phyloP scores from a whole-genome alignment of 768 basidiomycete species.

The Rhodotorula kratochvilovae region DNA sequence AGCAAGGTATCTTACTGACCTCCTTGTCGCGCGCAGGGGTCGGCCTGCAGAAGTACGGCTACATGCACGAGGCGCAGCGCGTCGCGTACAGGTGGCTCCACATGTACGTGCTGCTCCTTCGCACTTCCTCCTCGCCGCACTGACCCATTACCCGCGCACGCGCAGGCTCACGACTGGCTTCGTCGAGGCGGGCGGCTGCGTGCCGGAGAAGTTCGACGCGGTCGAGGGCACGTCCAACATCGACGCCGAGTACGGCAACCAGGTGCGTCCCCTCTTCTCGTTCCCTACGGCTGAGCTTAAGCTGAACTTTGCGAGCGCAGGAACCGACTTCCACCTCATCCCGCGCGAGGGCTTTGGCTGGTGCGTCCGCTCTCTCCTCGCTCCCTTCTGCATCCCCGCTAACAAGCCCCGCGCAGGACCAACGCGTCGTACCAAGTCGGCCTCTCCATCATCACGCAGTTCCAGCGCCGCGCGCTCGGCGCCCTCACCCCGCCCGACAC shows the following conservation, averaged over 20 bases:
- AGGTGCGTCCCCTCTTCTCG: constrained; percentile 45
- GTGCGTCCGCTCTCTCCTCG: constrained; percentile 49
- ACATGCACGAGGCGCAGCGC: constrained; percentile 84
- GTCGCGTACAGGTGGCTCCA: constrained; percentile 95
- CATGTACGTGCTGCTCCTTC: constrained; percentile 59
- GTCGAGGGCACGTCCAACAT: constrained; percentile 92
- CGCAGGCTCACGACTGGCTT: constrained; percentile 85
- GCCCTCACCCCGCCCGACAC: constrained; percentile 89
- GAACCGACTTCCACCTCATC: constrained; percentile 95
- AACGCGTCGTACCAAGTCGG: constrained; percentile 89
- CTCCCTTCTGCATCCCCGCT: not conserved
- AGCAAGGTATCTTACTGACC: no score
- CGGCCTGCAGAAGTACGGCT: constrained; percentile 91
- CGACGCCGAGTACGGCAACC: constrained; percentile 94
- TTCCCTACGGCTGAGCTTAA: no score
- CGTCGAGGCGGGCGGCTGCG: constrained; percentile 95
- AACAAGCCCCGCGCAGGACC: constrained; percentile 13
- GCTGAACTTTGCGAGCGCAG: constrained; percentile 47
- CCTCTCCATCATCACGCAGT: constrained; percentile 83
- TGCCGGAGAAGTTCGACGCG: constrained; percentile 98
- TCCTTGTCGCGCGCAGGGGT: constrained; percentile 57
- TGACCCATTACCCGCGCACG: constrained; percentile 21
- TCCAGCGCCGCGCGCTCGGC: constrained; percentile 92
- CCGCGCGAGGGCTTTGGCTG: constrained; percentile 97
- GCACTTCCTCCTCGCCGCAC: not conserved